A percentile compares a stretch with the other conserved stretches of the same genome.
These are phyloP conservation scores for Onygena corvina DNA, from an alignment of 2,329 filamentous ascomycete species.

Conservation along the genomic window DNA sequence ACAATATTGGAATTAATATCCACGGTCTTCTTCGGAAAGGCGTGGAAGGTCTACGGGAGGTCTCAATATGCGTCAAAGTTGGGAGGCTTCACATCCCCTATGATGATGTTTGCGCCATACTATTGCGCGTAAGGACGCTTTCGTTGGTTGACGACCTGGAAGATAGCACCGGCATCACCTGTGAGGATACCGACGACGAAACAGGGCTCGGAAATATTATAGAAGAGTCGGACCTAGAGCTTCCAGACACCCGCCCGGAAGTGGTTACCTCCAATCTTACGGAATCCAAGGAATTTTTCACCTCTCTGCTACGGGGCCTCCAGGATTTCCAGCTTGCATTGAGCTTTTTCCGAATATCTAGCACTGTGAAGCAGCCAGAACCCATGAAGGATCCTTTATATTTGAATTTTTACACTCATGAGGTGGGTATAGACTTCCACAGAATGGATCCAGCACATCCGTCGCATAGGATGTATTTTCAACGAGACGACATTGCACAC, in stretches of 20 bases:
- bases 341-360: slow-evolving; percentile 78
- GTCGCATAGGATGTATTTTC: slow-evolving; percentile 97
- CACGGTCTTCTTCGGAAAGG: slow-evolving; percentile 82
- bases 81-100: slow-evolving; percentile 82
- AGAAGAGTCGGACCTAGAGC: slow-evolving; percentile 50
- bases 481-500: slow-evolving; percentile 80
- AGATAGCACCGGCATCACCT: neutral
- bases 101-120: slow-evolving; percentile 58
- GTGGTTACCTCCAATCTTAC: slow-evolving; percentile 70
- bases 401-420: slow-evolving; percentile 87
- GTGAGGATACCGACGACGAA: slow-evolving; percentile 34
- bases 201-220: slow-evolving; percentile 61
- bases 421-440: slow-evolving; percentile 85
- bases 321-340: slow-evolving; percentile 95
- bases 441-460: slow-evolving; percentile 84
- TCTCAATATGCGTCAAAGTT: slow-evolving; percentile 78
- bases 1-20: slow-evolving; percentile 76
- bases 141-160: slow-evolving; percentile 18
- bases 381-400: slow-evolving; percentile 59
- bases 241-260: slow-evolving; percentile 54
- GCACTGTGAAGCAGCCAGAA: slow-evolving; percentile 58
- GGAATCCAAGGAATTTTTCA: slow-evolving; percentile 83
- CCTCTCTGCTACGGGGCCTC: slow-evolving; percentile 79
- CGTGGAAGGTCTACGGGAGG: slow-evolving; percentile 75
- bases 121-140: slow-evolving; percentile 24